Evolutionary conservation across 2,329 filamentous ascomycete species (phyloP), one percentile per base, ranked within the genome.

Genomic region (Paracoccidioides lutzii): DNA sequence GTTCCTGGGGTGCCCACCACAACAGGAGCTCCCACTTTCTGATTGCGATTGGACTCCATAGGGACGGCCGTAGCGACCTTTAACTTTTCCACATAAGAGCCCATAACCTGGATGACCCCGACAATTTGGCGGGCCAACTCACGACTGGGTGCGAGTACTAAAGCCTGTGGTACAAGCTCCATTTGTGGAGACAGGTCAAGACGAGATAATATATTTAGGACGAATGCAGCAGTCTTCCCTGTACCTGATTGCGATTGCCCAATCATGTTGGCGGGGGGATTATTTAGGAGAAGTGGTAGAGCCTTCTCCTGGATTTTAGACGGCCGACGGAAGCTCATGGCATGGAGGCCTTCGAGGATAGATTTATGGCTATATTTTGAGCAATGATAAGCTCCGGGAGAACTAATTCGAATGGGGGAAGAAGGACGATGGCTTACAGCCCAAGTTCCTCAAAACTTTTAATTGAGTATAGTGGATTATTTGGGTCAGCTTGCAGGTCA

Each of bases 171-270:
- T 2, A 66, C 67, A 50, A 63, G 67, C 46, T 67, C 65, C 61
- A 81, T 77, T 33, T 81, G 74, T 22, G 81, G 78, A 53, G 67
- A 76, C 57, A 90, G 80, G 66, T 98, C 89, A 67, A 97, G 74
- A 60, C 93, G 88, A 57, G 87, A 87, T 43, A 98, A 80, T 58
- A 95, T 87, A 59, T 95, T 95, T 59, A 95, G 84, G 48, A 93
- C 88, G 70, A 98, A 98, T 28, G 93, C 93, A 22, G 90, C 93
- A 0, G 93, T 98, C 78, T 98, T 98, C 67, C 93, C 93, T 22
- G 93, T 98, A 64, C 93, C 93, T 2, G 93, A 98, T 72, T 98
- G 93, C n/a, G 93, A 98, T 73, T 98, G 93, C 3, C 90, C 93
- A 67, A 98, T 91, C 80, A 98, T 87, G 73, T 97, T 97, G 61